Evolutionary conservation across 352 stramenopile genomes (phyloP), one percentile per base, ranked within the genome.

Genomic region (Thalassiosira hispida): DNA sequence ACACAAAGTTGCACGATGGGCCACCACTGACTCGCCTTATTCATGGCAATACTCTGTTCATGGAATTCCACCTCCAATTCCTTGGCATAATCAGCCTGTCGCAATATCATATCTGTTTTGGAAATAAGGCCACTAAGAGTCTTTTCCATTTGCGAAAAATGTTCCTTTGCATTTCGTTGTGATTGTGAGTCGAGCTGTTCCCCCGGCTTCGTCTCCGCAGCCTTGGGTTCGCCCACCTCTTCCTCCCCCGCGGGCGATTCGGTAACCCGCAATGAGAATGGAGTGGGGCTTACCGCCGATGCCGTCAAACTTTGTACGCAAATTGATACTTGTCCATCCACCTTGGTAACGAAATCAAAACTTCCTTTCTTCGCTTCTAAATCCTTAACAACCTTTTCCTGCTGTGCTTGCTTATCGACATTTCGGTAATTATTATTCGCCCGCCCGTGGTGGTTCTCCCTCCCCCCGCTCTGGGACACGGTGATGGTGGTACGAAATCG

Each of bases 1-100:
- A 93, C 79, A 35, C 83, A 85, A 35, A 89, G 56, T 49, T 93
- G 85, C 25, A 93, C 64, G 67, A 93, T 87, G 8, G 87, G 87
- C 87, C 87, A 93, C 66, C 84, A 93, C 56, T 86, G 79, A 60
- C 81, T 90, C 5, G 87, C 85, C 38, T 79, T 82, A 69, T 93
- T 81, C 80, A 93, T 91, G 11, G 74, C 67, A 71, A 87, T 79
- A 22, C 73, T 90, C 47, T 93, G 83, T 38, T 84, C 70, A 57
- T 93, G 87, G 75, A 91, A 91, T 55, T 85, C 66, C 12, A 84
- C 63, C 66, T 93, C 87, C 35, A 82, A 79, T 63, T 88, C 81
- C 60, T 87, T 88, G 16, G 76, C 65, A 78, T 90, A 91, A 76
- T 93, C 85, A 6, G 87, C 87, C 67, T 91, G 77, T 27, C 65